Evolutionary conservation across 2,329 filamentous ascomycete genomes (phyloP).

Genomic region (Mariannaea elegans): DNA sequence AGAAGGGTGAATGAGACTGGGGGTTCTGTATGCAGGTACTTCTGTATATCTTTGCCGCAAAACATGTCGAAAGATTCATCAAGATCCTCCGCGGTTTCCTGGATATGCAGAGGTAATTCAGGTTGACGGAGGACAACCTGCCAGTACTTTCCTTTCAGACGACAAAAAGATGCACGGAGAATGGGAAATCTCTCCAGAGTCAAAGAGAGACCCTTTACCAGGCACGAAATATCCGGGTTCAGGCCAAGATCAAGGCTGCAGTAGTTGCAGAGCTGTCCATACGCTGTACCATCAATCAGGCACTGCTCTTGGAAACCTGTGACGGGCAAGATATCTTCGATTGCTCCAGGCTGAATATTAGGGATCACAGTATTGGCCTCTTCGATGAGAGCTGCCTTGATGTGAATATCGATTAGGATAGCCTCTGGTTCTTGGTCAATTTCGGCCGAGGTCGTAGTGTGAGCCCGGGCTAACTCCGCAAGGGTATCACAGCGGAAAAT

Average conservation of each 20-base stretch:
- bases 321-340: conserved; percentile 30
- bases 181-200: conserved; percentile 30
- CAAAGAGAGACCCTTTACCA: conserved; percentile 25
- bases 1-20: conserved; percentile 31
- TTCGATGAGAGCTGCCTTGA: conserved; percentile 9
- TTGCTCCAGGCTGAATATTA: neutral
- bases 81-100: conserved; percentile 22
- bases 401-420: conserved; percentile 16
- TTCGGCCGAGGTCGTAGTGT: too few species aligned
- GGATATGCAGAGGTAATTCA: conserved; percentile 14
- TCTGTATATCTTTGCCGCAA: conserved; percentile 14
- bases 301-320: conserved; percentile 27
- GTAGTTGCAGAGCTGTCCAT: conserved; percentile 32
- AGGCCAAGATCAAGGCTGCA: conserved; percentile 36
- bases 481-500: conserved; percentile 17
- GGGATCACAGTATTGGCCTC: conserved; percentile 2
- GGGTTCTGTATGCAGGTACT: conserved; percentile 6
- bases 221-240: neutral
- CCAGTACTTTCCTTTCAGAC: conserved; percentile 26
- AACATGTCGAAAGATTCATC: conserved; percentile 20
- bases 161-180: conserved; percentile 33
- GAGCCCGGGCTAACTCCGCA: neutral
- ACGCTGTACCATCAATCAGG: conserved; percentile 1
- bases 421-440: neutral
- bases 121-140: conserved; percentile 31